Evolutionary conservation across 495 filamentous ascomycete species (phyloP), one percentile per base, ranked within the genome.

Genomic region (Cladorrhinum samala): DNA sequence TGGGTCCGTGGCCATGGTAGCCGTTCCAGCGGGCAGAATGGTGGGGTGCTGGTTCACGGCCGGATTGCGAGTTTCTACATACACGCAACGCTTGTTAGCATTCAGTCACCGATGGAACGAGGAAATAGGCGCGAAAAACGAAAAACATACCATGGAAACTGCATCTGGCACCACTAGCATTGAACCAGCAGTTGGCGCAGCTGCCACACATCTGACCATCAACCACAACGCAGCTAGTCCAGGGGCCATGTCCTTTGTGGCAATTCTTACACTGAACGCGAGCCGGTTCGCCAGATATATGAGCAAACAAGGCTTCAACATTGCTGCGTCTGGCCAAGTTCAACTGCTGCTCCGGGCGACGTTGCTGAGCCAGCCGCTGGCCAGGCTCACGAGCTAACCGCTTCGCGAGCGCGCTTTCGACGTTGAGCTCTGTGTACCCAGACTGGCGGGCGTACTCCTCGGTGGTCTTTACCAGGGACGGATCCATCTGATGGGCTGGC

Each of bases 141-240:
- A 38, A n/a, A 36, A 30, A 49, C 68, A 41, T 69, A 77, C 74
- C 73, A 36, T 77, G 74, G 40, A 77, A 76, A n/a, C 73, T 75
- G 47, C 74, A 77, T 18, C 74, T 54, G 2, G 74, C 69, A 13
- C 74, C 74, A 14, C 71, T 74, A 6, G 74, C 74, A 27, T 77
- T 77, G 50, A 76, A 77, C 74, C 74, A 77, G 52, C 74, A 77
- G 50, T 77, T 77, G 37, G 74, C 71, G 45, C 74, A 77, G 40
- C 73, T 76, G 3, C 73, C 73, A 33, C 74, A 77, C 72, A 77
- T 75, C 58, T 77, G 73, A 7, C 74, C 74, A 21, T 76, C 71
- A 21, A 75, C 69, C 9, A 77, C 50, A 21, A 77, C 62, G 51
- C 74, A 77, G 14, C 57, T 67, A 1, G 62, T 72, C 74, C 74